Base-by-base conservation (phyloP, 352 stramenopile species). In the Phytopythium aichiense region DNA sequence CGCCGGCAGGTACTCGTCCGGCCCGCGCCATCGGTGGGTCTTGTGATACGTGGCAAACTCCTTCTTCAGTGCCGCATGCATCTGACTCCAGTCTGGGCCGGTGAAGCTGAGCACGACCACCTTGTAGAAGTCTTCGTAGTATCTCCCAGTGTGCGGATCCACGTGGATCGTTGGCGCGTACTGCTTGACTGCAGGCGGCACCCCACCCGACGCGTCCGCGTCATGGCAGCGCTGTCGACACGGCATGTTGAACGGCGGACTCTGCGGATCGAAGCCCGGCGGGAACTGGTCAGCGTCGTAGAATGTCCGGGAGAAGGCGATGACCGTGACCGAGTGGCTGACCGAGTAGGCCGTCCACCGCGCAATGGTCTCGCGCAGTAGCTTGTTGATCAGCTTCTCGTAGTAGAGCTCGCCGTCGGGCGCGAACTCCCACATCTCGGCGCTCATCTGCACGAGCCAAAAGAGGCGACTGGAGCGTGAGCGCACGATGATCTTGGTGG, bases 381-480 rank as follows among this genome's bases (percentile, higher is more conserved):
- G 76, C 0, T 76, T 68, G 30, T 94, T 72, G 7, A 98, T 61
- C 51, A 97, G 80, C 48, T 96, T 96, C 60, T 97, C 91, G 64
- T 97, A 94, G 68, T 98, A 98, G 15, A 97, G 68, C 60, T 96
- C 77, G 18, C 85, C 88, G 50, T 93, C 80, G 4, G 88, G 74
- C 8, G 86, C 86, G 50, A 95, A 95, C 60, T 98, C 91, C 86
- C 90, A 98, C 91, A 98, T 98, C 56, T 98, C 93, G 1, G 86
- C 82, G 53, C 81, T 96, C 88, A 99, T 97, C 66, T 99, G 96
- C 23, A 99, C 91, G 35, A 99, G 84, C 96, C 96, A 99, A 60
- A 99, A 96, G 58, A 99, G 89, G 18, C 97, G 81, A 50, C 94
- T 95, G 2, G 93, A 98, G 13, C 95, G 84, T 33, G 94, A 99